Evolutionary conservation across 2,329 filamentous ascomycete genomes (phyloP), one percentile per base, ranked within the genome.

Genomic region (Chaetomium sp.): DNA sequence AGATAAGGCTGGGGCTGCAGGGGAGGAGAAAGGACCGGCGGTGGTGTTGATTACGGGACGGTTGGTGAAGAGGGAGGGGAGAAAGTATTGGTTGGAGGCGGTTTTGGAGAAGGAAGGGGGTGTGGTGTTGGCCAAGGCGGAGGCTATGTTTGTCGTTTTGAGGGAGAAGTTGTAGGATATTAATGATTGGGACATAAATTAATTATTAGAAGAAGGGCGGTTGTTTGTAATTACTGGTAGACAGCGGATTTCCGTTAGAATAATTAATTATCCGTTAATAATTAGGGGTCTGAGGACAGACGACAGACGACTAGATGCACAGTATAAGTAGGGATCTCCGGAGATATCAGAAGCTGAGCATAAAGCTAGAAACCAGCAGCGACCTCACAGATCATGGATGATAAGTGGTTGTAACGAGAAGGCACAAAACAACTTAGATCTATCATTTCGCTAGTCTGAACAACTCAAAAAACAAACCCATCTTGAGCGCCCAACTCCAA

Each of bases 11-110:
- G 40, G 11, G 11, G 6, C 40, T 6, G 40, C 6, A 27, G 19
- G 19, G 19, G 19, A 27, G 19, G 19, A 73, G 19, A 45, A 53
- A 34, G 14, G 32, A 19, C 33, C 45, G 34, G 38, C 10, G 5
- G 55, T 61, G 4, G 64, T 84, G 34, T 62, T 84, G 32, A 74
- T 76, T 12, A 75, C 68, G 19, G 74, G 74, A 0, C 71, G 68
- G 61, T 60, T 78, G 38, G 65, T 71, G 19, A 77, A 71, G 64
- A 65, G 69, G 9, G 77, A 82, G 44, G 77, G 79, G 4, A 74
- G 79, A 60, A 86, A 86, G 70, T 69, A 75, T 14, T 82, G 70
- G 61, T 65, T 77, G 6, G 70, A 71, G 48, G 78, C 71, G 1
- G 72, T 71, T 36, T 67, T 85, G 19, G 76, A 79, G 64, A 73